A percentile compares a stretch with the other conserved stretches of the same genome.
These are phyloP conservation scores for Panicum virgatum DNA, from an alignment of 202 grass and related monocot species.

Conservation along the genomic window DNA sequence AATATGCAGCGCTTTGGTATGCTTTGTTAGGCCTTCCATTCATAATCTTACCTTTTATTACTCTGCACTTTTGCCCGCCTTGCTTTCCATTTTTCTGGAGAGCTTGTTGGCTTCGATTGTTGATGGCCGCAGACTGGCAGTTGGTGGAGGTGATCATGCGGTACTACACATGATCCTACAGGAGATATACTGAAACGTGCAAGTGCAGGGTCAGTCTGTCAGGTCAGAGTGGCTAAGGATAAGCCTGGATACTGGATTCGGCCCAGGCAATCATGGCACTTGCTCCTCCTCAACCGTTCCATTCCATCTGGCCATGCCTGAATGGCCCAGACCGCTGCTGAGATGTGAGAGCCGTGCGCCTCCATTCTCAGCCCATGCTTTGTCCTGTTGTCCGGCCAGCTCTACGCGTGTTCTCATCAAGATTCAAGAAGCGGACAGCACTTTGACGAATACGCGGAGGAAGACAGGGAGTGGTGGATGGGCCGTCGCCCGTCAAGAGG, in stretches of 20 bases:
- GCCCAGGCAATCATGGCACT: slow-evolving; percentile 3
- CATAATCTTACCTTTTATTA: neutral
- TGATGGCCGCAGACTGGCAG: too few species aligned
- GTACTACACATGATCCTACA: neutral
- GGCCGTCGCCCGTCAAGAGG: neutral
- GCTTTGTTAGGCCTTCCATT: neutral
- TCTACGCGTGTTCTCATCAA: neutral
- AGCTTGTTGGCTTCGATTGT: neutral
- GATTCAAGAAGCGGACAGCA: slow-evolving; percentile 32
- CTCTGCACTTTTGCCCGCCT: neutral
- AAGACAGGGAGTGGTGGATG: slow-evolving; percentile 28
- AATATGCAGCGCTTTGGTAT: neutral
- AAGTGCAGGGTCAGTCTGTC: neutral
- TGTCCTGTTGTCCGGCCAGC: slow-evolving; percentile 18
- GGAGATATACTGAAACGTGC: neutral
- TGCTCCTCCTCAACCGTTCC: slow-evolving; percentile 1
- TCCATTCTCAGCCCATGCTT: slow-evolving; percentile 13
- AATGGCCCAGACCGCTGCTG: neutral
- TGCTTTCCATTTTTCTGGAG: neutral
- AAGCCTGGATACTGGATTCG: neutral
- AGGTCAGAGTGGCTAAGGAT: neutral
- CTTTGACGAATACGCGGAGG: neutral
- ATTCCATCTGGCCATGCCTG: neutral
- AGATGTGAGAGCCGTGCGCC: neutral
- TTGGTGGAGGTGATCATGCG: neutral